Conservation (phyloP, 202 grass and related monocot species). For the Digitaria exilis region DNA sequence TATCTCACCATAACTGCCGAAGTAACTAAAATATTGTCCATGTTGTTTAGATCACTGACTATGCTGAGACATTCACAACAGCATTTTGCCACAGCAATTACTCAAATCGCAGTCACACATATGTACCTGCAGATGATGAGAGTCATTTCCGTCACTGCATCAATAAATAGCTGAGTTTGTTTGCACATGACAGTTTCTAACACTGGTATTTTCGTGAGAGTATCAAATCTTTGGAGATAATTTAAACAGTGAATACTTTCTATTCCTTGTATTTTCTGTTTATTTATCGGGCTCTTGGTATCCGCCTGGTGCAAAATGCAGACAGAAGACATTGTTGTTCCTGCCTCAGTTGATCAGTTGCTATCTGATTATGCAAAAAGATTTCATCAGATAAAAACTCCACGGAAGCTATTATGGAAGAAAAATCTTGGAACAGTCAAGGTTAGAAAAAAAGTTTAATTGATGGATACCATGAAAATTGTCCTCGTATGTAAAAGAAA, state of each 20-base stretch:
- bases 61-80: neutral
- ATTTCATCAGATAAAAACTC: conserved; percentile 98
- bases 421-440: conserved; percentile 97
- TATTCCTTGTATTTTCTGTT: conserved; percentile 30
- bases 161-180: neutral
- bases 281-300: conserved; percentile 39
- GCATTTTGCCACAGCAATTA: neutral
- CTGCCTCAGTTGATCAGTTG: conserved; percentile 76
- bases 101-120: neutral
- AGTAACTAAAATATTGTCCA: conserved; percentile 4
- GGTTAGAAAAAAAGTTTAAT: conserved; percentile 53
- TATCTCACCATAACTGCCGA: neutral
- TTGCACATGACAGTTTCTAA: neutral
- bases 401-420: conserved; percentile 94
- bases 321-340: conserved; percentile 81
- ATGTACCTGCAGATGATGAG: neutral
- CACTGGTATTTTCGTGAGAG: neutral
- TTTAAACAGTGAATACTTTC: neutral
- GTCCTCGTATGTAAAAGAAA: conserved; percentile 21
- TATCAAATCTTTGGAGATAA: neutral
- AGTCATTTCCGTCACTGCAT: neutral
- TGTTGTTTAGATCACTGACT: neutral
- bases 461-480: conserved; percentile 21
- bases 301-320: conserved; percentile 43
- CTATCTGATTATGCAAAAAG: conserved; percentile 91